A percentile compares a stretch with the other conserved stretches of the same genome.
These are phyloP conservation scores for Gossypium davidsonii DNA, from an alignment of 441 rosid genomes.

Conservation along the genomic window DNA sequence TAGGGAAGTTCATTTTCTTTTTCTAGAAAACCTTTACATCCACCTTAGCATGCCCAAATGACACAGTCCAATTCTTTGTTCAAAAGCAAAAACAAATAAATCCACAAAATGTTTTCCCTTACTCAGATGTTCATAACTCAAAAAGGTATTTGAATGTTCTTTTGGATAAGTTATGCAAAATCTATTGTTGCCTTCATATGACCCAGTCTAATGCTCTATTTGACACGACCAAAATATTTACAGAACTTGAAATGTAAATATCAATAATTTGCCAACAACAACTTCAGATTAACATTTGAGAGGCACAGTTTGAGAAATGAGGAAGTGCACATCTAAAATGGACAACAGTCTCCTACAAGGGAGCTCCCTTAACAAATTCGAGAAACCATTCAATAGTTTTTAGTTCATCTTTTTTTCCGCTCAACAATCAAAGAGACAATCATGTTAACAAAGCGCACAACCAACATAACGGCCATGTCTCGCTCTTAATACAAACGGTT, in stretches of 20 bases:
- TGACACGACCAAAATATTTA: background rate
- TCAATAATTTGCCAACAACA: background rate
- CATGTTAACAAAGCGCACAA: conserved; percentile 12
- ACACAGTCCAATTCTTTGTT: too few species aligned
- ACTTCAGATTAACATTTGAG: background rate
- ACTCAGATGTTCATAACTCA: too few species aligned
- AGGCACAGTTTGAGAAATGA: background rate
- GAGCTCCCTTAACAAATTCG: background rate
- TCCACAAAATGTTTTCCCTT: too few species aligned
- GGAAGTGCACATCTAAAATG: background rate
- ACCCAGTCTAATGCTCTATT: too few species aligned
- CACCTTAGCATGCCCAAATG: too few species aligned
- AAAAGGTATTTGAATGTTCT: too few species aligned
- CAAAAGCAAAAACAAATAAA: too few species aligned
- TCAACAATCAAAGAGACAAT: background rate
- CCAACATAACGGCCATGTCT: conserved; percentile 12
- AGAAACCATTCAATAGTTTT: background rate
- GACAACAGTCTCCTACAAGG: background rate
- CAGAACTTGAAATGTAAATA: background rate
- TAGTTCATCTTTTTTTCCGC: background rate
- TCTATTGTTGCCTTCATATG: background rate
- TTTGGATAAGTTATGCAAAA: too few species aligned
- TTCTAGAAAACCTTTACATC: too few species aligned
- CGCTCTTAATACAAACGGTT: conserved; percentile 7
- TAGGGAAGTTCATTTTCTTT: background rate